Conservation (phyloP, 495 filamentous ascomycete species). For the Penicillium turbatum region DNA sequence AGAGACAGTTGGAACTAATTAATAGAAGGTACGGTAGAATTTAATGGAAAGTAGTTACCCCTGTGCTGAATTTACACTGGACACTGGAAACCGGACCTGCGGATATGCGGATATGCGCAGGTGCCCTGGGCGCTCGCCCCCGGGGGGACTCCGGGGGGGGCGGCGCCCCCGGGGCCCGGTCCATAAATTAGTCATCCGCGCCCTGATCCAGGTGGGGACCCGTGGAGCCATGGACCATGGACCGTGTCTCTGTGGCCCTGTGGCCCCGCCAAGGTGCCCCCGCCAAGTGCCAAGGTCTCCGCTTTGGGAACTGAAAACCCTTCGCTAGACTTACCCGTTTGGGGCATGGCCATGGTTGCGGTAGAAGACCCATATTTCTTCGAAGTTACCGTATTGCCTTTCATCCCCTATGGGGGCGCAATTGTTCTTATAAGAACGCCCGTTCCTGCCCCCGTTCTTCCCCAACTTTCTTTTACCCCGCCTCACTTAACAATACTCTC, state of each 20-base stretch:
- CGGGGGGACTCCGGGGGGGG: too few relatives aligned
- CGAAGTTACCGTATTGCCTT: not conserved
- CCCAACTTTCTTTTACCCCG: not conserved
- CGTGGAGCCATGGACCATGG: not conserved
- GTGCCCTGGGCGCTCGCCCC: not conserved
- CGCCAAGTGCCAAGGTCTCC: conserved; percentile 19
- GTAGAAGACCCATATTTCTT: not conserved
- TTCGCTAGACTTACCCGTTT: conserved; percentile 17
- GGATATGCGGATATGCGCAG: not conserved
- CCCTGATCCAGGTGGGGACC: not conserved
- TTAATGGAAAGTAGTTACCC: too few relatives aligned
- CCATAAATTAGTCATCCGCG: conserved; percentile 1
- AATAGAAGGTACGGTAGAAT: not conserved
- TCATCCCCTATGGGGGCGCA: conserved; percentile 7
- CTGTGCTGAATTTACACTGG: not conserved
- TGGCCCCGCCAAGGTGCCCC: not conserved
- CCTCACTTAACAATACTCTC: not conserved
- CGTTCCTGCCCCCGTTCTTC: conserved; percentile 1
- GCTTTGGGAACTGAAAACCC: conserved; percentile 4
- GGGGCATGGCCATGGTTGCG: conserved; percentile 1
- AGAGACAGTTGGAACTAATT: not conserved
- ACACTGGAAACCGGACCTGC: not conserved
- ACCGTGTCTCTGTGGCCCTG: not conserved
- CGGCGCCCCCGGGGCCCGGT: too few relatives aligned
- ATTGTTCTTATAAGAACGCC: conserved; percentile 12